Base-by-base conservation (phyloP, 164 flowering plant genomes). In the Magnolia changhungtana region DNA sequence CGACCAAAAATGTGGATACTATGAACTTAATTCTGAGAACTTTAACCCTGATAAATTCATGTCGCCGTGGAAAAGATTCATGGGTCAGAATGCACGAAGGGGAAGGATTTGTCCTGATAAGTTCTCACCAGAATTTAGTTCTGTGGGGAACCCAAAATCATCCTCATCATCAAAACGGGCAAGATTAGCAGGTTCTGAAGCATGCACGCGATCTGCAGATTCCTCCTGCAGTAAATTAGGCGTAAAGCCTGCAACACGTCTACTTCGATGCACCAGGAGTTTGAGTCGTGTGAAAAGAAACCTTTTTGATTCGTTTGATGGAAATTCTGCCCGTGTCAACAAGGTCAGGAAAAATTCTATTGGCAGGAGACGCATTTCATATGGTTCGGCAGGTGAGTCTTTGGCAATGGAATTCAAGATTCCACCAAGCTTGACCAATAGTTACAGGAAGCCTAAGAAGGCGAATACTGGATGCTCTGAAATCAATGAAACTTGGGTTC, bases 401-500 rank as follows among this genome's bases (percentile, higher is more conserved):
- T 4, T 50, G 58, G 76, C 66, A 59, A 77, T 82, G 45, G 77
- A 29, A 69, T 72, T 65, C 77, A 81, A 68, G 69, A 67, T 21
- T 20, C 31, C 85, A 50, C 14, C 67, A 72, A 75, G 71, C 72
- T 63, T 23, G 16, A 69, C 81, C 31, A 71, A 65, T 24, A 75
- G 37, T 45, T 61, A 65, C 63, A 82, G 78, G 79, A 80, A 75
- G 76, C 63, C 51, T 72, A 77, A 67, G 70, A 79, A 76, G 72
- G 79, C 8, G 27, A 24, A 76, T 58, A 65, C 66, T 16, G 84
- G 77, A 64, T 19, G 70, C 74, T 65, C n/a, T 72, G 88, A 84
- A 29, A 72, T 18, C 55, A 83, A 84, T 80, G 97, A 95, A 71
- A 90, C 87, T 59, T 95, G 99, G 99, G 88, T 90, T 75, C 98